These are phyloP conservation scores for Flaveria brownii DNA, from an alignment of 129 eudicot species.

Conservation along the genomic window DNA sequence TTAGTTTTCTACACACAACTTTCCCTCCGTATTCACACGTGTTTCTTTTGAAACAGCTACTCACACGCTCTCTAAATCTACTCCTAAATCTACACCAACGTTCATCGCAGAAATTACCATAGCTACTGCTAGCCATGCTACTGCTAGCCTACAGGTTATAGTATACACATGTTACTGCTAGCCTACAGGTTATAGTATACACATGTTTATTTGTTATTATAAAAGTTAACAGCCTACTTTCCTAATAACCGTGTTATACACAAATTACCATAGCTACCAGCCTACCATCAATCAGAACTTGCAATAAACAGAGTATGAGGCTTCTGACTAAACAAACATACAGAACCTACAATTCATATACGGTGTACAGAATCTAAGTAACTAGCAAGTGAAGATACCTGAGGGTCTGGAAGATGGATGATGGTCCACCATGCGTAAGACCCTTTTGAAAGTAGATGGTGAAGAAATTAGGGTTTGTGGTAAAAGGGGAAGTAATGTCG, in stretches of 20 bases:
- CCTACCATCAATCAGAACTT: not conserved
- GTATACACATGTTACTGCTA: too few species aligned
- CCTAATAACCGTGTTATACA: not conserved
- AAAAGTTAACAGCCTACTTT: not conserved
- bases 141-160: too few species aligned
- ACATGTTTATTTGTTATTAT: not conserved
- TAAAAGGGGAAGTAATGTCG: not conserved
- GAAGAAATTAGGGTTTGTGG: constrained; percentile 20
- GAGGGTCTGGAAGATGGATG: constrained; percentile 19
- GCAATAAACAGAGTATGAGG: not conserved
- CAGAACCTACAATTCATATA: not conserved
- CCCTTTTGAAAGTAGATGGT: constrained; percentile 16
- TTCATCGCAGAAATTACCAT: too few species aligned
- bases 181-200: too few species aligned
- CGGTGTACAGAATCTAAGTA: not conserved
- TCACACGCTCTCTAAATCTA: too few species aligned
- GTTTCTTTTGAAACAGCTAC: too few species aligned
- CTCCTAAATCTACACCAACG: too few species aligned
- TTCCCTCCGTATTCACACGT: not conserved
- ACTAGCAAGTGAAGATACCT: constrained; percentile 22
- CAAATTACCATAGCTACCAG: not conserved
- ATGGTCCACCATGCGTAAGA: constrained; percentile 13
- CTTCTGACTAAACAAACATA: not conserved
- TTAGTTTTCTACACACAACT: not conserved
- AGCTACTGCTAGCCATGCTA: too few species aligned